Evolutionary conservation across 176 grass and related monocot genomes (phyloP).

Genomic region (Raddia guianensis): DNA sequence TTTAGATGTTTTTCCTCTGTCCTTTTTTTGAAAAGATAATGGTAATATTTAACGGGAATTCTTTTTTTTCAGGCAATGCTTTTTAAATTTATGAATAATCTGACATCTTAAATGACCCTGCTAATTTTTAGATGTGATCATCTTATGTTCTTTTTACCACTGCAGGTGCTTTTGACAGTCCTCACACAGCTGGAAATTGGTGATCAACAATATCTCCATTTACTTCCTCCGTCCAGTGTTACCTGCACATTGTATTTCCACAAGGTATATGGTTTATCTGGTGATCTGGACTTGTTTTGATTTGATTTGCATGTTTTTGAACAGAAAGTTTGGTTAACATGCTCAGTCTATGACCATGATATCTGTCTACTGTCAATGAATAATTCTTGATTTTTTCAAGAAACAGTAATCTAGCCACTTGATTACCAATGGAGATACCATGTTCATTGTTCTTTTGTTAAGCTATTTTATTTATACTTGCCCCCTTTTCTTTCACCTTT

Average conservation of each 20-base stretch:
- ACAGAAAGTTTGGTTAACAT: constrained; percentile 12
- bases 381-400: constrained; percentile 23
- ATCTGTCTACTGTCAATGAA: not conserved
- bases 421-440: not conserved
- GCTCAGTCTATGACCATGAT: constrained; percentile 10
- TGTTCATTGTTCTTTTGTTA: constrained; percentile 21
- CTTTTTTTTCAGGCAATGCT: not conserved
- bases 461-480: constrained; percentile 13
- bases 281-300: not conserved
- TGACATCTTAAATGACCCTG: not conserved
- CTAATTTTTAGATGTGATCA: constrained; percentile 34
- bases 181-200: constrained; percentile 95
- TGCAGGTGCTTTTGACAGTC: constrained; percentile 84
- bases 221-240: constrained; percentile 82
- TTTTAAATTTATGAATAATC: constrained; percentile 15
- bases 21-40: constrained; percentile 22
- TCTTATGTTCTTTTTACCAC: constrained; percentile 16
- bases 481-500: constrained; percentile 27
- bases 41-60: constrained; percentile 27
- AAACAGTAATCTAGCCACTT: constrained; percentile 5
- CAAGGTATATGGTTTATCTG: constrained; percentile 59
- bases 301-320: not conserved
- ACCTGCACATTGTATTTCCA: constrained; percentile 93
- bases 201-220: constrained; percentile 79
- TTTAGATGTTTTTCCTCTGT: constrained; percentile 12